Evolutionary conservation across 2,329 filamentous ascomycete species (phyloP).

Genomic region (Torrubiellomyces zombiae): DNA sequence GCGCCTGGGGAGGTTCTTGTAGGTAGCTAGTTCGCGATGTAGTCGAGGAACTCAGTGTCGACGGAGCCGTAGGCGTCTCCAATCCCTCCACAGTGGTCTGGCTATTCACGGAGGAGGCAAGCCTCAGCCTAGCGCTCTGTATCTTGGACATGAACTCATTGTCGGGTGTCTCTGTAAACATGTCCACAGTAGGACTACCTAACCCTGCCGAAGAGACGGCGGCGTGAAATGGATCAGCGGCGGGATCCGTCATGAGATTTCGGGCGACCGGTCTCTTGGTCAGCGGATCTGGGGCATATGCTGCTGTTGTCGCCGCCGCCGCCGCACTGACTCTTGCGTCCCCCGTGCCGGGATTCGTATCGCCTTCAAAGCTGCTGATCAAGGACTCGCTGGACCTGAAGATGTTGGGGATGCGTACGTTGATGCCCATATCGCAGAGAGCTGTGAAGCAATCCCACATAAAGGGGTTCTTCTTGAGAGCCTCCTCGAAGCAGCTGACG

Average conservation of each 20-base stretch:
- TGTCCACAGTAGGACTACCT: constrained; percentile 24
- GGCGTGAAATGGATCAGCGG: constrained; percentile 34
- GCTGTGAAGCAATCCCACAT: constrained; percentile 95
- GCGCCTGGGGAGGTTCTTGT: constrained; percentile 34
- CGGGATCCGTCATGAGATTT: constrained; percentile 18
- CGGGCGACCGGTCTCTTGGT: constrained; percentile 25
- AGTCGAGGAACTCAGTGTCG: constrained; percentile 7
- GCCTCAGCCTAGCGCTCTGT: constrained; percentile 30
- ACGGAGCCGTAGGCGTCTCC: constrained; percentile 38
- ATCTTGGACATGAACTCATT: constrained; percentile 42
- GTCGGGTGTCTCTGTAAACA: constrained; percentile 25
- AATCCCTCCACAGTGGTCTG: constrained; percentile 33
- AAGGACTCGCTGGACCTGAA: constrained; percentile 55
- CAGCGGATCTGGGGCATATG: constrained; percentile 21
- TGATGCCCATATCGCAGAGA: constrained; percentile 74
- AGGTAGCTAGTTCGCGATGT: constrained; percentile 9
- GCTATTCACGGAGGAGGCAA: constrained; percentile 20
- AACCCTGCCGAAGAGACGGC: constrained; percentile 22
- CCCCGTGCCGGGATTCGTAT: constrained; percentile 11
- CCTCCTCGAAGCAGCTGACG: constrained; percentile 71
- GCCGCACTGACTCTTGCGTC: too few species aligned
- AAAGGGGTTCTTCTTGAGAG: constrained; percentile 79
- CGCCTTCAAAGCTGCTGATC: constrained; percentile 27
- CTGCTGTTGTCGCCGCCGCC: constrained; percentile 20
- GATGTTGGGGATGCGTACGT: constrained; percentile 67